Percentiles rank a stretch among this genome's conserved stretches.
Conservation (phyloP, 2,329 filamentous ascomycete species). For the Daldinia eschscholtzii region DNA sequence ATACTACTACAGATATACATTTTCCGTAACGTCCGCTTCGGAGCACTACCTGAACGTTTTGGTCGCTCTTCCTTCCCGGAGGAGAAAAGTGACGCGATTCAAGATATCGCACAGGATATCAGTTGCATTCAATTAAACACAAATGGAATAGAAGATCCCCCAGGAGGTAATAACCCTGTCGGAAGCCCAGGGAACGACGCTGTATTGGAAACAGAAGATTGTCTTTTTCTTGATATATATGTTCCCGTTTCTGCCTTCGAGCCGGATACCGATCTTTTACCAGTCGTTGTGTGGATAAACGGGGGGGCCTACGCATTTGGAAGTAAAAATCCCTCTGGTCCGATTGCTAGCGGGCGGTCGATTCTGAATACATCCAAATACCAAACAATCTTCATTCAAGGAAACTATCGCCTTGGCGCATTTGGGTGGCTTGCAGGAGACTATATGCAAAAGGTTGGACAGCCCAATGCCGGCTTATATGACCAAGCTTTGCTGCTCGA, state of each 20-base stretch:
- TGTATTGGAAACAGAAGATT: neutral
- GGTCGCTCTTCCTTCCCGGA: neutral
- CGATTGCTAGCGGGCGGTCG: slow-evolving; percentile 55
- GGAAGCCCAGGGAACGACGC: neutral
- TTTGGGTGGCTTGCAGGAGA: slow-evolving; percentile 64
- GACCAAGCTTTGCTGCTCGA: slow-evolving; percentile 57
- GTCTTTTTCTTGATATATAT: neutral
- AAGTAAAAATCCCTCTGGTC: slow-evolving; percentile 50
- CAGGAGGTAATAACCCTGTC: neutral
- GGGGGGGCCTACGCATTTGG: slow-evolving; percentile 61
- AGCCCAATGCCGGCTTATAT: slow-evolving; percentile 59
- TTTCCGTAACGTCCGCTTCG: slow-evolving; percentile 15
- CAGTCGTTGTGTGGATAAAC: slow-evolving; percentile 61
- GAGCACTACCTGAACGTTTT: slow-evolving; percentile 9
- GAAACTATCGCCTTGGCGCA: slow-evolving; percentile 64
- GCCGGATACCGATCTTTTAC: slow-evolving; percentile 51
- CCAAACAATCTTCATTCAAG: slow-evolving; percentile 60
- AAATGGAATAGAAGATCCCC: neutral
- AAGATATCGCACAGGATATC: neutral
- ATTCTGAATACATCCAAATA: slow-evolving; percentile 54
- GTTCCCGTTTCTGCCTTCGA: neutral
- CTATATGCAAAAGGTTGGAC: slow-evolving; percentile 57
- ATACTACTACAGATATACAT: neutral
- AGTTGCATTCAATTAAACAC: neutral
- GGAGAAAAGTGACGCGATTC: neutral